Base-by-base conservation (phyloP, 2,329 filamentous ascomycete species). In the Sarocladium kiliense region DNA sequence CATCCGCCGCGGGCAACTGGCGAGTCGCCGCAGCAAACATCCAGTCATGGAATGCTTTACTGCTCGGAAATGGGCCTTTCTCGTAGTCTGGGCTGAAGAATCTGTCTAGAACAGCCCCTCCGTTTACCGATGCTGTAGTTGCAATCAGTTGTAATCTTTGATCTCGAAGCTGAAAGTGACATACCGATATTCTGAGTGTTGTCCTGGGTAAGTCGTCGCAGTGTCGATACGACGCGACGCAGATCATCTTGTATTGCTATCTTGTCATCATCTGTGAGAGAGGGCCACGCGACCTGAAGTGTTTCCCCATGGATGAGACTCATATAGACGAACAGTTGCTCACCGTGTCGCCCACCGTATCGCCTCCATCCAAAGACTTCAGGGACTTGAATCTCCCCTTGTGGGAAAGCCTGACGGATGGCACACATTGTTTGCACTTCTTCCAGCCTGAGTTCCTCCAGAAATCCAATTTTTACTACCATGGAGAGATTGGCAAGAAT, bases 321-420 rank as follows among this genome's bases (percentile, higher is more conserved):
- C 53, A 54, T 54, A 19, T 54, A 54, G 34, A 54, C 23, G 27
- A 54, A 54, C 18, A 44, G 14, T 16, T 25, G 25, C 23, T 55
- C 53, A 36, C 53, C 41, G 18, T 54, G 9, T 27, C n/a, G 19
- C 16, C 39, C 53, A 25, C 7, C 4, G 30, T 55, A 41, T 21
- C 41, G 37, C 19, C 41, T 45, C 41, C 53, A 55, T 21, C 53
- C 53, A 47, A 55, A 55, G 19, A 55, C 39, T 23, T 55, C 41
- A 25, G 53, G 53, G 27, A 45, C 53, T 32, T 41, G 37, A n/a
- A 55, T 47, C 53, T 47, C 53, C 11, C 41, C 26, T n/a, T 45
- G 7, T 19, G 39, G 37, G 27, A 55, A 55, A 10, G 39, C 39
- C 18, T 47, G 41, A 19, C 53, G 23, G 12, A 55, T 47, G 11